Conservation (phyloP, 306 rosid genomes). For the Corylus heterophylla region DNA sequence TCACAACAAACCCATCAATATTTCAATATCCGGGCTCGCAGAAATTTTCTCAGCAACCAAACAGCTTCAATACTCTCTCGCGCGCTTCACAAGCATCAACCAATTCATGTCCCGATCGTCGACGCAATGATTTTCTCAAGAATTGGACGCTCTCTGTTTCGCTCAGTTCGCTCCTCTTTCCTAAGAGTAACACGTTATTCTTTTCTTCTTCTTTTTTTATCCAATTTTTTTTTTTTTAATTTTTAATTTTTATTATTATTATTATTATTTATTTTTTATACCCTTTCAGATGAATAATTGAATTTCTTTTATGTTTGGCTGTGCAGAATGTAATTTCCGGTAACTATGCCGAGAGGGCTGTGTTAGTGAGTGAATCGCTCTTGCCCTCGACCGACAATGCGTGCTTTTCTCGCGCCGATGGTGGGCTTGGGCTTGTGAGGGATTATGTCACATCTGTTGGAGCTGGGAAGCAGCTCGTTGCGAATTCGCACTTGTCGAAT, state of each 20-base stretch:
- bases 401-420: conserved; percentile 14
- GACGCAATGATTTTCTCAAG: conserved; percentile 31
- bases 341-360: conserved; percentile 18
- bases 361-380: background rate
- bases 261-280: too few relatives aligned
- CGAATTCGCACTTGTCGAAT: conserved; percentile 16
- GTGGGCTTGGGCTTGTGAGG: conserved; percentile 26
- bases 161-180: conserved; percentile 25
- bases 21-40: background rate
- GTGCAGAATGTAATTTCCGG: conserved; percentile 23
- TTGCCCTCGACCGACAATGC: conserved; percentile 1
- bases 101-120: conserved; percentile 5
- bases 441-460: conserved; percentile 12
- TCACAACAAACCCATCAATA: background rate
- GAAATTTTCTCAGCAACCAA: conserved; percentile 4
- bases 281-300: background rate
- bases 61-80: background rate
- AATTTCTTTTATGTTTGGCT: background rate
- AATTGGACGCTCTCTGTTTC: conserved; percentile 32
- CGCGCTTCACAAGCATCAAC: background rate
- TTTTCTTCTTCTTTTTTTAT: background rate
- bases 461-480: conserved; percentile 34
- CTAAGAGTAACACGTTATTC: conserved; percentile 12
- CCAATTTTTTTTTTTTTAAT: too few relatives aligned
- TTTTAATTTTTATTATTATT: too few relatives aligned